Conservation (phyloP, 73 alveolate species). For the Paramecium biaurelia region DNA sequence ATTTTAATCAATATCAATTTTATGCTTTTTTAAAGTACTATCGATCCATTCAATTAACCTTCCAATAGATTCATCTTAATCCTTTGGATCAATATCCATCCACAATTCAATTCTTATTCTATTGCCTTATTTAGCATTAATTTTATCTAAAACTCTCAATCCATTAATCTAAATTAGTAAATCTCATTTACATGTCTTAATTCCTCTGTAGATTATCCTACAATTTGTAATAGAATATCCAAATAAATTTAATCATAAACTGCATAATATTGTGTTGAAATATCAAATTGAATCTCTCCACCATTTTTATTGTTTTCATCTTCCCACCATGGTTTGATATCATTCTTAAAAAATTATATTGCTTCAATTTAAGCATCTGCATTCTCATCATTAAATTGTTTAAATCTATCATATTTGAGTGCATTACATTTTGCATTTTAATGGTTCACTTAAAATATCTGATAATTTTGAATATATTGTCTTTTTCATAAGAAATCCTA, state of each 20-base stretch:
- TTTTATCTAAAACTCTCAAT: slow-evolving; percentile 18
- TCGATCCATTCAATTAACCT: background rate
- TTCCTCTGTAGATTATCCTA: slow-evolving; percentile 22
- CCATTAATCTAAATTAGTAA: slow-evolving; percentile 23
- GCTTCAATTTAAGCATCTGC: slow-evolving; percentile 5
- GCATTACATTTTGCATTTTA: background rate
- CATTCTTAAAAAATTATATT: background rate
- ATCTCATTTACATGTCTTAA: background rate
- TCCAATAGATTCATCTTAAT: background rate
- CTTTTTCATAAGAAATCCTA: slow-evolving; percentile 8
- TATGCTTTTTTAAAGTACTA: background rate
- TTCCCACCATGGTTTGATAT: slow-evolving; percentile 23
- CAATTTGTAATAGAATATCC: background rate
- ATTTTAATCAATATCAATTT: background rate
- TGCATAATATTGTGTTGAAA: background rate
- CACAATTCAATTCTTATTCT: slow-evolving; percentile 36
- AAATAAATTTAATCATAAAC: background rate
- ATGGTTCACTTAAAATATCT: slow-evolving; percentile 5
- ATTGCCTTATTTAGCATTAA: background rate
- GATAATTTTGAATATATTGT: background rate
- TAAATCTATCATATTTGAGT: background rate
- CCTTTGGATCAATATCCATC: slow-evolving; percentile 38
- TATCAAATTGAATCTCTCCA: slow-evolving; percentile 22
- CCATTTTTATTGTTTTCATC: slow-evolving; percentile 5
- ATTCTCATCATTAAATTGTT: background rate